These are phyloP conservation scores for Magnolia officinalis DNA, from an alignment of 164 flowering plant genomes.

Conservation along the genomic window DNA sequence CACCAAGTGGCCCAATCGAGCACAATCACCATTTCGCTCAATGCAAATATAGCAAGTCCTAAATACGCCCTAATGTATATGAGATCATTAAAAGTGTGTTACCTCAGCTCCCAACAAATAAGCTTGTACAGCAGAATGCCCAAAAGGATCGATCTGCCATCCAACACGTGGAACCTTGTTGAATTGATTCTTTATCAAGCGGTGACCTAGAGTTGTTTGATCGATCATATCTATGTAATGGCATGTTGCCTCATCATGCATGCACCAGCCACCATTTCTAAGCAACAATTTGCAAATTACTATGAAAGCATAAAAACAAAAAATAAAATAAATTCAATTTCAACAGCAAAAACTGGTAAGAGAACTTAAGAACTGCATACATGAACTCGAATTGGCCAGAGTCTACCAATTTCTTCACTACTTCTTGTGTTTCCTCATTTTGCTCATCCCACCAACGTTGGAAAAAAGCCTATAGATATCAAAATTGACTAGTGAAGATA, in stretches of 20 bases:
- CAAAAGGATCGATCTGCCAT: slow-evolving; percentile 97
- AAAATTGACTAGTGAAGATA: not conserved
- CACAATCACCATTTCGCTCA: not conserved
- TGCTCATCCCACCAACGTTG: slow-evolving; percentile 85
- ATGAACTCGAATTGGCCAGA: slow-evolving; percentile 82
- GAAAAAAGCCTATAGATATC: slow-evolving; percentile 67
- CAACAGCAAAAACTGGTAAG: not conserved
- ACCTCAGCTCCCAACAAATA: slow-evolving; percentile 89
- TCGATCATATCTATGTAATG: slow-evolving; percentile 97
- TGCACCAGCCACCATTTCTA: slow-evolving; percentile 97
- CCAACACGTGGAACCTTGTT: slow-evolving; percentile 77
- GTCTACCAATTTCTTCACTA: slow-evolving; percentile 59
- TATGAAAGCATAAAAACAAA: not conserved
- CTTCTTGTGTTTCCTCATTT: slow-evolving; percentile 44
- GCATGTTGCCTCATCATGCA: slow-evolving; percentile 92
- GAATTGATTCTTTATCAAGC: slow-evolving; percentile 55
- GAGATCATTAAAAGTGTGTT: slow-evolving; percentile 2
- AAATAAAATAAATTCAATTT: not conserved
- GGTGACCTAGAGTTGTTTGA: slow-evolving; percentile 90
- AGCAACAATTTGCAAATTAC: slow-evolving; percentile 6
- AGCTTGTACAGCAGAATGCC: slow-evolving; percentile 93
- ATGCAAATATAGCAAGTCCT: not conserved
- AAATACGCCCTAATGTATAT: not conserved
- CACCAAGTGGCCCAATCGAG: not conserved
- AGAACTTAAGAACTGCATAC: slow-evolving; percentile 31